Conservation (phyloP, 495 filamentous ascomycete genomes). For the Penicillium taxi region DNA sequence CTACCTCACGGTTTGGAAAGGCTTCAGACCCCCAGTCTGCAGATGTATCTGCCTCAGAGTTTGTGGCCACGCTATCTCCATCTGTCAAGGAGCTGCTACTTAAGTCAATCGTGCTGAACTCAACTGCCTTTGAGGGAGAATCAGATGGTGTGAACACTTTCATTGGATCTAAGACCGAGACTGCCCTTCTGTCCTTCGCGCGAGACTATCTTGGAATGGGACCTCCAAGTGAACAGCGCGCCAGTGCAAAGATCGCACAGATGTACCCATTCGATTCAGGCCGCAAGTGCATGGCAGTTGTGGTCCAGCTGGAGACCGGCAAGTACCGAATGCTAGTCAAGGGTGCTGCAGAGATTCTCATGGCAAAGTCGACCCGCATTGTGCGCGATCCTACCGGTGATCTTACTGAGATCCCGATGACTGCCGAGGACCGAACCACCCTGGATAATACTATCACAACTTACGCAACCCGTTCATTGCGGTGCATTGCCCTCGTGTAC, state of each 20-base stretch:
- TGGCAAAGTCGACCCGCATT: conserved; percentile 61
- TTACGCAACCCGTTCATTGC: conserved; percentile 75
- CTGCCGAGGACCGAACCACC: conserved; percentile 48
- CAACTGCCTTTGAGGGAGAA: conserved; percentile 82
- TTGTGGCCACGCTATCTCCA: conserved; percentile 48
- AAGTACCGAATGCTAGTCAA: conserved; percentile 71
- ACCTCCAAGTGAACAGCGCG: conserved; percentile 58
- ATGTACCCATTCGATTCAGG: conserved; percentile 80
- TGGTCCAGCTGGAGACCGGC: conserved; percentile 58
- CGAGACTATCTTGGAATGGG: conserved; percentile 70
- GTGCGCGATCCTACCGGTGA: conserved; percentile 62
- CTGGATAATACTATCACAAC: conserved; percentile 59
- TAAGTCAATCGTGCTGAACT: conserved; percentile 76
- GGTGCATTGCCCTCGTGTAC: conserved; percentile 82
- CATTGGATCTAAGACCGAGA: conserved; percentile 87
- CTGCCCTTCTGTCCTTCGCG: conserved; percentile 69
- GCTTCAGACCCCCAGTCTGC: conserved; percentile 18
- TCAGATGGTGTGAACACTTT: conserved; percentile 58
- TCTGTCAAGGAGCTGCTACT: conserved; percentile 56
- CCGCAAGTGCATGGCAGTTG: conserved; percentile 83
- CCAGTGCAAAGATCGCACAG: conserved; percentile 60
- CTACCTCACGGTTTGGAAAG: conserved; percentile 57
- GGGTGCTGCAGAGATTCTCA: conserved; percentile 82
- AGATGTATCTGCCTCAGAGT: conserved; percentile 49
- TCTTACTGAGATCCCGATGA: conserved; percentile 47